These are phyloP conservation scores for Stemphylium lycopersici DNA, from an alignment of 2,329 filamentous ascomycete genomes.

Conservation along the genomic window DNA sequence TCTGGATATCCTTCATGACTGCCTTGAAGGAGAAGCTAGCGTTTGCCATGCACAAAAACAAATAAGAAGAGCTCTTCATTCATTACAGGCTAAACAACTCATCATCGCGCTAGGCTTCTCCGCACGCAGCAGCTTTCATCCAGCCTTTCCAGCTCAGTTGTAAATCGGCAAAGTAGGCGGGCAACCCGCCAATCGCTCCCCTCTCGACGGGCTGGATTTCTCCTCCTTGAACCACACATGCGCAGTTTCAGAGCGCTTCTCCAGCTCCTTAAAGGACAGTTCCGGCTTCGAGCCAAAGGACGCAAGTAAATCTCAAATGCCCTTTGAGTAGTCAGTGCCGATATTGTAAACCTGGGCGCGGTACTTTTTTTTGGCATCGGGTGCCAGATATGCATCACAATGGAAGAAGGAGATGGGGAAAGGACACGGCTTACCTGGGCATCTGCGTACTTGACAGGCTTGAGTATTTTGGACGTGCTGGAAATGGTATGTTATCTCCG, in stretches of 20 bases:
- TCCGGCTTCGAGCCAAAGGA: conserved; percentile 52
- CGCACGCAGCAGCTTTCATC: too few relatives aligned
- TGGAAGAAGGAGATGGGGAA: not conserved
- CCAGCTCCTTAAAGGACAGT: conserved; percentile 56
- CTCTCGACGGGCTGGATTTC: conserved; percentile 52
- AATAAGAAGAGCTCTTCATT: too few relatives aligned
- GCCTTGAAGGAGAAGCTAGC: too few relatives aligned
- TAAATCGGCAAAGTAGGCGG: conserved; percentile 29
- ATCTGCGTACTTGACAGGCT: conserved; percentile 51
- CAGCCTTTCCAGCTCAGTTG: not conserved
- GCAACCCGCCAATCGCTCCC: conserved; percentile 51
- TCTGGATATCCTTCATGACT: too few relatives aligned
- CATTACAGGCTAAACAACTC: too few relatives aligned
- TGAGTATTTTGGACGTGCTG: conserved; percentile 58
- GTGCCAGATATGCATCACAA: not conserved
- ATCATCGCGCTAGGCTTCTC: too few relatives aligned
- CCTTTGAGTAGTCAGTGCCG: conserved; percentile 54
- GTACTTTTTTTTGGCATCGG: conserved; percentile 54
- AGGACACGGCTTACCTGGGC: conserved; percentile 48
- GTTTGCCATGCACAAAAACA: too few relatives aligned
- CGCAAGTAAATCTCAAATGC: conserved; percentile 55
- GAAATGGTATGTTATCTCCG: conserved; percentile 54
- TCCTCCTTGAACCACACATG: conserved; percentile 55
- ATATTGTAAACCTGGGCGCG: conserved; percentile 61
- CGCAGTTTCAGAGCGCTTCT: conserved; percentile 53